phyloP scores from a whole-genome alignment of 1,139 yeast genomes.

The Yamadazyma siamensis region DNA sequence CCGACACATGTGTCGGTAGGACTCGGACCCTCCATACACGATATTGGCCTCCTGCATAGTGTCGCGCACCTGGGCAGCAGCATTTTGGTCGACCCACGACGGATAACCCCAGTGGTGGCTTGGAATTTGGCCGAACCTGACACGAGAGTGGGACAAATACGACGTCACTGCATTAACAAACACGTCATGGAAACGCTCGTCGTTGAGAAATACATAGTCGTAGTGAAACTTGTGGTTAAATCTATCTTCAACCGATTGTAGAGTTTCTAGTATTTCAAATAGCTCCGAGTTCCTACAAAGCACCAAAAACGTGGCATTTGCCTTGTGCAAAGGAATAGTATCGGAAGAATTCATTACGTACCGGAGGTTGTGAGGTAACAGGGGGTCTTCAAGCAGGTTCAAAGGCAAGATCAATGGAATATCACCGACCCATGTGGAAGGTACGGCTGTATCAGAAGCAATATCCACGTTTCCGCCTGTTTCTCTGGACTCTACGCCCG shows the following conservation, averaged over 20 bases:
- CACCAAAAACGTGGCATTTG: conserved; percentile 68
- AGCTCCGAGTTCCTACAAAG: conserved; percentile 71
- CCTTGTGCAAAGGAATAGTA: conserved; percentile 2
- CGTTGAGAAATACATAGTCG: conserved; percentile 36
- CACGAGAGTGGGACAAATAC: conserved; percentile 19
- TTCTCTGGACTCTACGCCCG: too few species aligned
- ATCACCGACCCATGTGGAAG: background rate
- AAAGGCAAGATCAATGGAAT: too few species aligned
- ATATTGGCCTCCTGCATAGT: conserved; percentile 13
- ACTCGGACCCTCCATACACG: conserved; percentile 27
- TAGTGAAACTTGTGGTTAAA: conserved; percentile 55
- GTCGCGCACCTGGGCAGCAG: conserved; percentile 15
- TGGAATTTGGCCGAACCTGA: conserved; percentile 30
- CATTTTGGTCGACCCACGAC: conserved; percentile 20
- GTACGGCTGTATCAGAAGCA: too few species aligned
- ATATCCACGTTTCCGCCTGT: too few species aligned
- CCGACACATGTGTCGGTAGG: conserved; percentile 39
- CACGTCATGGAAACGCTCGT: conserved; percentile 24
- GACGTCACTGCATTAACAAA: conserved; percentile 21
- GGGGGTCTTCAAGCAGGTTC: too few species aligned
- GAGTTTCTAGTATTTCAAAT: conserved; percentile 53
- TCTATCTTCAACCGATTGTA: conserved; percentile 65
- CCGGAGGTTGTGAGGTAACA: background rate
- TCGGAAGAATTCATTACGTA: too few species aligned
- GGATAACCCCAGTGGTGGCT: conserved; percentile 33